These are phyloP conservation scores for Mucor saturninus DNA, from an alignment of 371 early-diverging fungal species.

Conservation along the genomic window DNA sequence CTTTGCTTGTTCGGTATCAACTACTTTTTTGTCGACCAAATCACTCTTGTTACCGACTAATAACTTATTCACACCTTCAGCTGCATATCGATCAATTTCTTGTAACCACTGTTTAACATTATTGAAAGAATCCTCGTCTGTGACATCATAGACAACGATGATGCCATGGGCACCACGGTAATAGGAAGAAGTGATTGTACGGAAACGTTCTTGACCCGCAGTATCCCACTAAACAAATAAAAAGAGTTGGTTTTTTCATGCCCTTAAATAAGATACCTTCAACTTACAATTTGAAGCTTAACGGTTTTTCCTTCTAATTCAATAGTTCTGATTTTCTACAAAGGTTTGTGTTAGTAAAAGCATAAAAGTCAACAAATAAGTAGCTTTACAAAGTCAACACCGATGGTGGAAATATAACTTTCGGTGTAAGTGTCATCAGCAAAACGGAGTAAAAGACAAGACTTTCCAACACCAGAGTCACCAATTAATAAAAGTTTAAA, in stretches of 20 bases:
- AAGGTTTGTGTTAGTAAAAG: background rate
- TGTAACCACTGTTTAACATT: conserved; percentile 95
- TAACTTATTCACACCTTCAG: conserved; percentile 88
- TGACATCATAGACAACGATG: conserved; percentile 98
- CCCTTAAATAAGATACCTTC: background rate
- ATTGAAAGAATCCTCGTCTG: conserved; percentile 94
- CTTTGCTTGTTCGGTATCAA: conserved; percentile 75
- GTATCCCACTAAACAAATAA: conserved; percentile 88
- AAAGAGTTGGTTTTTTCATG: background rate
- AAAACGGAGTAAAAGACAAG: conserved; percentile 96
- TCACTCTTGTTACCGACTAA: conserved; percentile 99
- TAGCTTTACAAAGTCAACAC: conserved; percentile 88
- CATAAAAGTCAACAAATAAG: background rate
- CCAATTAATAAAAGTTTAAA: conserved; percentile 99
- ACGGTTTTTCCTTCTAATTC: conserved; percentile 97
- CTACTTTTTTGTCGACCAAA: conserved; percentile 87
- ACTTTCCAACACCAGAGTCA: conserved; percentile 99
- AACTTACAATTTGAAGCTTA: conserved; percentile 95
- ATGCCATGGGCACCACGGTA: conserved; percentile 99
- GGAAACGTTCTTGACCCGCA: conserved; percentile 99
- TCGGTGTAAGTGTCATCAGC: conserved; percentile 99
- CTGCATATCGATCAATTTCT: conserved; percentile 85
- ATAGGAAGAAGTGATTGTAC: conserved; percentile 99
- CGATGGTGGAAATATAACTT: conserved; percentile 98
- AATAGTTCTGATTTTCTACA: conserved; percentile 98